Conservation (phyloP, 257 asterid species). For the Gentiana straminea region DNA sequence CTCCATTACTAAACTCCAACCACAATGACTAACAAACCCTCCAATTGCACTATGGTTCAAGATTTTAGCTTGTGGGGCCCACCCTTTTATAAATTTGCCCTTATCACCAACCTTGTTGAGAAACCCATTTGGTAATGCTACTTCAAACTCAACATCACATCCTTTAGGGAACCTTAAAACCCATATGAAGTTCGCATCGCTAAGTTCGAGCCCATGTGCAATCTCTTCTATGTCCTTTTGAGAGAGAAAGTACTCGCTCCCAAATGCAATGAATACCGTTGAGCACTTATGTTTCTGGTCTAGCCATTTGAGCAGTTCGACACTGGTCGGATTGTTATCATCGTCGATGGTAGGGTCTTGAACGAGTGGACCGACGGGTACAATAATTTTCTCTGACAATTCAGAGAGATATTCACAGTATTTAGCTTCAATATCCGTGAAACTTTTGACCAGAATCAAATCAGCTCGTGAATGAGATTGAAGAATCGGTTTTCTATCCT, state of each 20-base stretch:
- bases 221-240: conserved; percentile 6
- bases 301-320: conserved; percentile 7
- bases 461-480: background rate
- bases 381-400: background rate
- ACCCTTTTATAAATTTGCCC: conserved; percentile 14
- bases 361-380: conserved; percentile 7
- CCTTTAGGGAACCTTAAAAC: conserved; percentile 24
- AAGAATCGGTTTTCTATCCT: background rate
- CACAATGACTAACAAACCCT: conserved; percentile 19
- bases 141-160: conserved; percentile 7
- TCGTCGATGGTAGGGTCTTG: background rate
- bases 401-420: conserved; percentile 1
- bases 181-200: conserved; percentile 10
- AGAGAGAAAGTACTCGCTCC: conserved; percentile 7
- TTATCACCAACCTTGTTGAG: conserved; percentile 11
- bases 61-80: conserved; percentile 21
- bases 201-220: conserved; percentile 9
- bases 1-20: conserved; percentile 13
- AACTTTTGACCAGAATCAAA: background rate
- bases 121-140: conserved; percentile 16
- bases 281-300: conserved; percentile 4
- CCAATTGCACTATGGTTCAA: conserved; percentile 12
- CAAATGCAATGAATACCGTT: conserved; percentile 8
- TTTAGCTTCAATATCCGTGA: background rate
- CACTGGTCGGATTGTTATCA: background rate